Evolutionary conservation across 768 basidiomycete species (phyloP).

Genomic region (Mycena crocata): DNA sequence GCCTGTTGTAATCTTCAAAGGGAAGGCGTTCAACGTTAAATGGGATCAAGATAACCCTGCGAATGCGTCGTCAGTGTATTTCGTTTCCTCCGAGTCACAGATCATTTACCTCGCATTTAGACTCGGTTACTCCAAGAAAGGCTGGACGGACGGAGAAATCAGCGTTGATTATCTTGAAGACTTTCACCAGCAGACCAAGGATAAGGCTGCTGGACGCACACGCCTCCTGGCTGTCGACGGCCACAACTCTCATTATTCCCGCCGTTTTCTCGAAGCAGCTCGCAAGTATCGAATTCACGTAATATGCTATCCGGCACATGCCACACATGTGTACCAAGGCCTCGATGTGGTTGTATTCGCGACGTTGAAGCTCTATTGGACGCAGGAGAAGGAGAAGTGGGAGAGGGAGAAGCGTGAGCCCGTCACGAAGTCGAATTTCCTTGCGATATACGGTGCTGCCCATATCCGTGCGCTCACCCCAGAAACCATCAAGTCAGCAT

Average conservation of each 20-base stretch:
- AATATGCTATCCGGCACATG: conserved; percentile 58
- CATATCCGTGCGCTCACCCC: conserved; percentile 39
- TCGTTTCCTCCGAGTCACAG: neutral
- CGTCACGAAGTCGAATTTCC: conserved; percentile 46
- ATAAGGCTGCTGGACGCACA: conserved; percentile 44
- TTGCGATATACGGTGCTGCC: conserved; percentile 38
- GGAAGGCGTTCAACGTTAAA: conserved; percentile 45
- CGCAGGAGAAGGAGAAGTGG: conserved; percentile 30
- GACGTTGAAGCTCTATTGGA: conserved; percentile 30
- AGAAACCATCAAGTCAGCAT: conserved; percentile 42
- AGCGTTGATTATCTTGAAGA: conserved; percentile 50
- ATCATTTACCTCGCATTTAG: conserved; percentile 34
- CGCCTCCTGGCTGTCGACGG: conserved; percentile 57
- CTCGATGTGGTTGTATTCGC: conserved; percentile 36
- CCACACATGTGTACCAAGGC: conserved; percentile 41
- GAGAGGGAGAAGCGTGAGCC: conserved; percentile 26
- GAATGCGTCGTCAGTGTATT: conserved; percentile 52
- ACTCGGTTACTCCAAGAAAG: conserved; percentile 47
- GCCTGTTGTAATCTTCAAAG: conserved; percentile 56
- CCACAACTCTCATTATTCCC: conserved; percentile 56
- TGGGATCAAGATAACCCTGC: conserved; percentile 56
- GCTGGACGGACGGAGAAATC: conserved; percentile 53
- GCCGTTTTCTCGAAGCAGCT: conserved; percentile 53
- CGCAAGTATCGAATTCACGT: conserved; percentile 49
- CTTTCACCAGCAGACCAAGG: conserved; percentile 53